Evolutionary conservation across 345 rosid species (phyloP), one percentile per base, ranked within the genome.

Genomic region (Moringa oleifera): DNA sequence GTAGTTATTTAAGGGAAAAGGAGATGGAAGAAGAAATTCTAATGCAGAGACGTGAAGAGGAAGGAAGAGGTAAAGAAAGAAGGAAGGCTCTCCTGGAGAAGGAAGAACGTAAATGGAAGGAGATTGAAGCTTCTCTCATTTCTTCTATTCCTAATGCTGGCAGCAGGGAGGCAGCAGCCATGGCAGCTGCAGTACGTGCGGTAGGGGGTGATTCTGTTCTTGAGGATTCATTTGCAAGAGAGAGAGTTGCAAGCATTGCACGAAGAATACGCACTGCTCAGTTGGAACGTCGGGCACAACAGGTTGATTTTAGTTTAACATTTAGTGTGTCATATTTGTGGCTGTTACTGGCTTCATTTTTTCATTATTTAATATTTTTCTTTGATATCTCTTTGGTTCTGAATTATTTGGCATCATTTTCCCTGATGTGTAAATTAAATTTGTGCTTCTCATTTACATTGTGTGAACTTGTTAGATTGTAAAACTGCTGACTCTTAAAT

Each of bases 101-200:
- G 85, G 99, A 95, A 81, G 99, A 91, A 71, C 99, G 99, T 36
- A 95, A 95, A 65, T 95, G 99, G 99, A 95, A 95, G 87, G 99
- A 95, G 77, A 91, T 95, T 70, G 99, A 95, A 79, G 99, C 99
- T 68, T 95, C 99, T 69, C 88, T 95, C 62, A 87, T 95, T 77
- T 85, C 99, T 61, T 89, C 97, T 25, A 89, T 95, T 74, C 99
- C 97, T 70, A 90, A 95, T 80, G 95, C 97, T 78, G 95, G 99
- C 47, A 82, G 74, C 82, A 87, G 99, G 75, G 99, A 95, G 87
- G 99, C 99, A 41, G 95, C 97, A 76, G 99, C 99, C 66, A 87
- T 95, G 97, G 90, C 99, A 67, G 96, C 99, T 67, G 99, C 99
- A 18, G 97, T 95, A 71, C 96, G 99, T 68, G 99, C 99, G 21